Evolutionary conservation across 139 green algal genomes (phyloP).

Genomic region (Coccomyxa sp.): DNA sequence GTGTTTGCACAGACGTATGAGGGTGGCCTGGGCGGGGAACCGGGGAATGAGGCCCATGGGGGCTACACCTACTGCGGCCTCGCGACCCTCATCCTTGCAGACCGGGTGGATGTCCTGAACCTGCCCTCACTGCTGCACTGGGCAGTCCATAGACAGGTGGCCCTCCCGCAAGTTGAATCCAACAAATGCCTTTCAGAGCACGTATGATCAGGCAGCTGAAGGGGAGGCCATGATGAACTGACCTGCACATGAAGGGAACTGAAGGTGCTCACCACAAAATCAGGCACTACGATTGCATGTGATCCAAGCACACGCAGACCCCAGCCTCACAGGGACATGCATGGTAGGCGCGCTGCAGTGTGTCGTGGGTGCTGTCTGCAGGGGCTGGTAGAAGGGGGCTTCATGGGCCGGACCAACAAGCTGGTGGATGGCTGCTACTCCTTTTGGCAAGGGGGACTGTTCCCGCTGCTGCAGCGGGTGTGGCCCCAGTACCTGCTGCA

Average conservation of each 20-base stretch:
- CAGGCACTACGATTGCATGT: too few species aligned
- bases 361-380: conserved; percentile 34
- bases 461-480: conserved; percentile 61
- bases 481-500: conserved; percentile 2
- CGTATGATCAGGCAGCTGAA: neutral
- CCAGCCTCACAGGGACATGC: too few species aligned
- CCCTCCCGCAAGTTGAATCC: too few species aligned
- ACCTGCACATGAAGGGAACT: too few species aligned
- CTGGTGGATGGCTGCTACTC: conserved; percentile 98
- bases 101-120: conserved; percentile 49
- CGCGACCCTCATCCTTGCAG: conserved; percentile 68
- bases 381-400: conserved; percentile 85
- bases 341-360: neutral
- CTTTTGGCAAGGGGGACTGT: conserved; percentile 88
- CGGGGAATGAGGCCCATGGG: conserved; percentile 94
- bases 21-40: conserved; percentile 92
- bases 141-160: conserved; percentile 47
- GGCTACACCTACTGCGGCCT: conserved; percentile 97
- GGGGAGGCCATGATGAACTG: neutral
- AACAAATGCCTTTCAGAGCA: neutral
- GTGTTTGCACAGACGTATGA: conserved; percentile 68
- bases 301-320: too few species aligned
- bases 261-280: too few species aligned
- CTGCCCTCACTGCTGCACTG: conserved; percentile 67
- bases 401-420: conserved; percentile 98